Evolutionary conservation across 2,329 filamentous ascomycete species (phyloP).

Genomic region (Fusarium solani-melongenae): DNA sequence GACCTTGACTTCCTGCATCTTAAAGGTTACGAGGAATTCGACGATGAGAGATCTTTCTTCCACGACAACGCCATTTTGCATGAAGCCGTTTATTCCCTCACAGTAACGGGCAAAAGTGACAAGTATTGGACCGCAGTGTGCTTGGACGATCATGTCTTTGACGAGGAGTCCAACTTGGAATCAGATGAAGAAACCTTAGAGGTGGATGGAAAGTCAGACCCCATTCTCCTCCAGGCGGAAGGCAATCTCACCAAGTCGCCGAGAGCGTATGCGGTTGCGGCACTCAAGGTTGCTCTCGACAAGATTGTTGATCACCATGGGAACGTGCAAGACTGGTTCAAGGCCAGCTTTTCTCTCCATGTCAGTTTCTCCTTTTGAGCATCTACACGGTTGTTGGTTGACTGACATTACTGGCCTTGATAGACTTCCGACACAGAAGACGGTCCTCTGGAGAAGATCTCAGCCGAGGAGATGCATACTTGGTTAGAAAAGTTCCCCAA

Average conservation of each 20-base stretch:
- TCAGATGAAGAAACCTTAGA: background rate
- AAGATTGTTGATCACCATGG: background rate
- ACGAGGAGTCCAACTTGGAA: background rate
- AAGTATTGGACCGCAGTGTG: background rate
- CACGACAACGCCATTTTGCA: background rate
- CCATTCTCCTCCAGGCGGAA: background rate
- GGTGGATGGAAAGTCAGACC: background rate
- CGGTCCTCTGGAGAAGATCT: background rate
- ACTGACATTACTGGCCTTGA: background rate
- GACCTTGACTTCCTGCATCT: background rate
- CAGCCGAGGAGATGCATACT: background rate
- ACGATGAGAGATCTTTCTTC: background rate
- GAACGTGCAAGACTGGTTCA: background rate
- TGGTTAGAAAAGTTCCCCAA: background rate
- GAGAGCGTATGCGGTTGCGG: conserved; percentile 12
- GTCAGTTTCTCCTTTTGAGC: too few relatives aligned
- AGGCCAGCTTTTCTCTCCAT: background rate
- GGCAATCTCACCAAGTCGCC: background rate
- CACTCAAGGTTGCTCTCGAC: background rate
- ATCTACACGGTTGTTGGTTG: too few relatives aligned
- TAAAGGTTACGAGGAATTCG: accelerated
- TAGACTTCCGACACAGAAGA: background rate
- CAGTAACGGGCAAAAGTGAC: background rate
- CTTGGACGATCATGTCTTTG: background rate
- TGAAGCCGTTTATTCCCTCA: background rate